Percentiles rank a stretch among this genome's conserved stretches.
phyloP scores from a whole-genome alignment of 2,329 filamentous ascomycete genomes.

The Arthrobotrys pseudoclavata region DNA sequence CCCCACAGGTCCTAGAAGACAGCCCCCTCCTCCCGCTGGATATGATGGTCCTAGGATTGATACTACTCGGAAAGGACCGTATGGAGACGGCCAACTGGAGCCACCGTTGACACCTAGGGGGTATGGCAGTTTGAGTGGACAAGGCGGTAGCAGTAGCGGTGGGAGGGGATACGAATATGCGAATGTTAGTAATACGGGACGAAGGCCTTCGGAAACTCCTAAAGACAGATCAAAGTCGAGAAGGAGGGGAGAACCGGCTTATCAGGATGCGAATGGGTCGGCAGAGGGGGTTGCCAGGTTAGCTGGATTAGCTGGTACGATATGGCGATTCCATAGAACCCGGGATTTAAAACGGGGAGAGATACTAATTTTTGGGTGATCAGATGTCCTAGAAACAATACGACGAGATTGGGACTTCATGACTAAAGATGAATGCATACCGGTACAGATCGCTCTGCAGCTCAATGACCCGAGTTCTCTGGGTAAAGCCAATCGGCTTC shows the following conservation, averaged over 20 bases:
- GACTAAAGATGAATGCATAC: constrained; percentile 87
- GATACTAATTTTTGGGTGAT: constrained; percentile 3
- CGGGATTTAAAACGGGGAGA: background rate
- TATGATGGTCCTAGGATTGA: constrained; percentile 19
- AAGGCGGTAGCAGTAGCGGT: constrained; percentile 13
- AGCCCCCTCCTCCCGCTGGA: constrained; percentile 31
- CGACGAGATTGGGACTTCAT: constrained; percentile 92
- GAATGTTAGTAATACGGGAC: constrained; percentile 18
- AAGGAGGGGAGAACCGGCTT: constrained; percentile 39
- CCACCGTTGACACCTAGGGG: constrained; percentile 18
- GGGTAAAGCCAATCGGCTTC: constrained; percentile 88
- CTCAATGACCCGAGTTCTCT: constrained; percentile 94
- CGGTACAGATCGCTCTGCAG: constrained; percentile 93
- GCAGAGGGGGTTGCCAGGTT: constrained; percentile 43
- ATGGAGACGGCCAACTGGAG: constrained; percentile 19
- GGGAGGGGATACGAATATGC: constrained; percentile 9
- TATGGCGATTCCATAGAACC: background rate
- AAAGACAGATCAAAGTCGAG: constrained; percentile 46
- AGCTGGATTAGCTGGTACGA: constrained; percentile 43
- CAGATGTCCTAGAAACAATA: constrained; percentile 82
- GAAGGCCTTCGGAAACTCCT: constrained; percentile 24
- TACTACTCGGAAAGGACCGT: constrained; percentile 14
- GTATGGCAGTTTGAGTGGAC: constrained; percentile 16
- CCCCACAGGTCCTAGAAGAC: constrained; percentile 34
- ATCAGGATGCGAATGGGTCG: constrained; percentile 49